These are phyloP conservation scores for Salix dunnii DNA, from an alignment of 345 rosid species.

Conservation along the genomic window DNA sequence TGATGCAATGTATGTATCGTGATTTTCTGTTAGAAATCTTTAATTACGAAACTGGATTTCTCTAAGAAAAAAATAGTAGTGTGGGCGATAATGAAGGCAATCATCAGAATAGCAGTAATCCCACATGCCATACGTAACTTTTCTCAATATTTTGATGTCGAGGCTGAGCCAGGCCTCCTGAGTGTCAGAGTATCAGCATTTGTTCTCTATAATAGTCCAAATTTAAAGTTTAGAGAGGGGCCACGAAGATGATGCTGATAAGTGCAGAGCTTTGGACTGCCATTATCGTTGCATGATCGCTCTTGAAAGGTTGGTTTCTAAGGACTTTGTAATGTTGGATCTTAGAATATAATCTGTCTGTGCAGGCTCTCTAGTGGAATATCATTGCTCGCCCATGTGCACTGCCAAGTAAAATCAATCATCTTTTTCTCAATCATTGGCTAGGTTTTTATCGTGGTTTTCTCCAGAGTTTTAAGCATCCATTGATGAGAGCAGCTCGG, in stretches of 20 bases:
- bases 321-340: not conserved
- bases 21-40: no score
- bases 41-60: no score
- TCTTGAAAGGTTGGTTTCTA: not conserved
- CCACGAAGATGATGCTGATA: not conserved
- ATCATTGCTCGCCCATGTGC: constrained; percentile 40
- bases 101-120: constrained; percentile 10
- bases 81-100: not conserved
- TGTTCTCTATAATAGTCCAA: not conserved
- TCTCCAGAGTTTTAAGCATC: not conserved
- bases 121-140: not conserved
- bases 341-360: not conserved
- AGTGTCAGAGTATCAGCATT: not conserved
- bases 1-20: no score
- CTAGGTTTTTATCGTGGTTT: not conserved
- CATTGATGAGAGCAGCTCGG: no score
- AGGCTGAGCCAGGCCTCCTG: no score
- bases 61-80: no score
- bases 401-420: constrained; percentile 17
- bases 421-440: not conserved
- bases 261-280: not conserved
- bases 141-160: no score
- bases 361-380: constrained; percentile 10
- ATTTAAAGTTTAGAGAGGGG: not conserved
- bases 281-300: not conserved